Conservation (phyloP, 2,329 filamentous ascomycete species). For the Cladobotryum mycophilum region DNA sequence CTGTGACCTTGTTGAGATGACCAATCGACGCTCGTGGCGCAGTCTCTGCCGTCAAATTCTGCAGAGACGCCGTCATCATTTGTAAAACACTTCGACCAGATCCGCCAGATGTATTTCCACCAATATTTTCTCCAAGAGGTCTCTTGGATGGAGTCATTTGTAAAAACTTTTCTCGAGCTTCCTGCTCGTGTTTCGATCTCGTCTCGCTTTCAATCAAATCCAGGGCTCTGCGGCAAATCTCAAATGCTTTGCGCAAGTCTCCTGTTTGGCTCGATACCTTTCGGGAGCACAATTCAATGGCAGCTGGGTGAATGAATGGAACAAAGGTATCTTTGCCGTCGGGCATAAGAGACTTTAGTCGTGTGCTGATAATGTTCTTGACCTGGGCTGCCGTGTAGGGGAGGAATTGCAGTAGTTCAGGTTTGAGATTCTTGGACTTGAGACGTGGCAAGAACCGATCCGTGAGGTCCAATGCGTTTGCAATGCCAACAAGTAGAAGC, state of each 20-base stretch:
- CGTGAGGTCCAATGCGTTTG: conserved; percentile 91
- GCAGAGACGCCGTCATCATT: conserved; percentile 48
- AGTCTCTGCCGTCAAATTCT: conserved; percentile 62
- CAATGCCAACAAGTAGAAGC: conserved; percentile 83
- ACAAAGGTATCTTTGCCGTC: conserved; percentile 54
- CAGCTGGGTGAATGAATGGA: conserved; percentile 88
- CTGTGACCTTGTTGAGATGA: conserved; percentile 87
- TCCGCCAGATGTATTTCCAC: conserved; percentile 43
- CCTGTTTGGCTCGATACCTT: conserved; percentile 94
- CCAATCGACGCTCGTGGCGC: conserved; percentile 85
- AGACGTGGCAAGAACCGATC: conserved; percentile 90
- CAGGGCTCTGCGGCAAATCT: conserved; percentile 83
- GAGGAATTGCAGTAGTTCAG: conserved; percentile 81
- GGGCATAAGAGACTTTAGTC: conserved; percentile 69
- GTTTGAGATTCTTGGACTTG: conserved; percentile 87
- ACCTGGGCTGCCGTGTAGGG: conserved; percentile 88
- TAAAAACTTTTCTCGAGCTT: conserved; percentile 48
- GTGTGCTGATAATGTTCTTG: conserved; percentile 75
- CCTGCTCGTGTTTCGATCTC: conserved; percentile 63
- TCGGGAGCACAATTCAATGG: conserved; percentile 87
- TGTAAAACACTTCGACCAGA: conserved; percentile 39
- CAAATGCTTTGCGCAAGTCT: conserved; percentile 90
- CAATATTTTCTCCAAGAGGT: conserved; percentile 74
- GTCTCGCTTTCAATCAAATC: conserved; percentile 86
- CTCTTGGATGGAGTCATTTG: conserved; percentile 65